Percentiles rank a stretch among this genome's conserved stretches.
Conservation (phyloP, 2,329 filamentous ascomycete species). For the Epichloe elymi region DNA sequence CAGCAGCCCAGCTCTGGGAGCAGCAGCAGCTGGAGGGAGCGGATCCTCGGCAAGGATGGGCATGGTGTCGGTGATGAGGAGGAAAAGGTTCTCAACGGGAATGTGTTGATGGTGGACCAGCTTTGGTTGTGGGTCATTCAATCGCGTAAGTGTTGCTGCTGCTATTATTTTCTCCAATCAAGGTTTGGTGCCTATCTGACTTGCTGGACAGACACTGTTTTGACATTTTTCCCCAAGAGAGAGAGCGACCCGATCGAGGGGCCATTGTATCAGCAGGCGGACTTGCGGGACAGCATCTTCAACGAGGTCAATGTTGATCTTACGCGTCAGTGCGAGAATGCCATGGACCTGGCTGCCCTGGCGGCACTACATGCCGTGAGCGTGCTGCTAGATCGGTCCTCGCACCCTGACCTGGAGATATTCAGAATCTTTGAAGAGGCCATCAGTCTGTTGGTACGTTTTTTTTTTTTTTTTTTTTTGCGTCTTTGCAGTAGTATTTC, state of each 20-base stretch:
- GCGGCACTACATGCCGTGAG: constrained; percentile 48
- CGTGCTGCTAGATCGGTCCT: constrained; percentile 44
- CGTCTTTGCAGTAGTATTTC: not conserved
- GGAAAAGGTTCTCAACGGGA: constrained; percentile 34
- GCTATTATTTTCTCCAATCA: not conserved
- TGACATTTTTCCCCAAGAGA: constrained; percentile 42
- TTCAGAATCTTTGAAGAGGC: constrained; percentile 55
- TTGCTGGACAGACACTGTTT: constrained; percentile 28
- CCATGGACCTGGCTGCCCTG: constrained; percentile 48
- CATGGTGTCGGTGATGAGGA: constrained; percentile 17
- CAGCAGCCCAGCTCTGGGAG: constrained; percentile 12
- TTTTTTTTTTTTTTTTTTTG: not conserved
- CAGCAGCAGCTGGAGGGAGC: constrained; percentile 15
- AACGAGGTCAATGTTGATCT: constrained; percentile 53
- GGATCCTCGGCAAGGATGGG: constrained; percentile 9
- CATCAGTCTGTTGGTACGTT: constrained; percentile 44
- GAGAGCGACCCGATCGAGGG: constrained; percentile 42
- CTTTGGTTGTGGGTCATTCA: constrained; percentile 49
- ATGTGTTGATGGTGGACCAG: constrained; percentile 55
- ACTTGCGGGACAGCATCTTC: constrained; percentile 50
- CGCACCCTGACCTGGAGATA: constrained; percentile 48
- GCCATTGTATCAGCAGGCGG: constrained; percentile 44
- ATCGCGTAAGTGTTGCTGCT: constrained; percentile 27
- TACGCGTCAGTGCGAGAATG: constrained; percentile 47
- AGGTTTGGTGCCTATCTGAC: constrained; percentile 3